Evolutionary conservation across 257 asterid genomes (phyloP).

Genomic region (Fraxinus pennsylvanica): DNA sequence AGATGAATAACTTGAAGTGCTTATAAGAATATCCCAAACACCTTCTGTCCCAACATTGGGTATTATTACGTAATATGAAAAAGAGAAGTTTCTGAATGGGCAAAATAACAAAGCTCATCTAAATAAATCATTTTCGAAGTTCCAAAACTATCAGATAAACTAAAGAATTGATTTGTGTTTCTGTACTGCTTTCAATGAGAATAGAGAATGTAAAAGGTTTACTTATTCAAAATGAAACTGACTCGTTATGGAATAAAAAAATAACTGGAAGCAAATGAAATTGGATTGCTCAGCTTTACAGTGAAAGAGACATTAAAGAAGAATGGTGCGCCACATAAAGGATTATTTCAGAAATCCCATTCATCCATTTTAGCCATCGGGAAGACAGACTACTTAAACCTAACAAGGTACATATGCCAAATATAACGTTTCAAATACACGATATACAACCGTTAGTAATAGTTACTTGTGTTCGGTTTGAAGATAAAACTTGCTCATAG

Average conservation of each 20-base stretch:
- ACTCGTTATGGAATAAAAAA: slow-evolving; percentile 8
- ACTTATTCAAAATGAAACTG: background rate
- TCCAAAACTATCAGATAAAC: background rate
- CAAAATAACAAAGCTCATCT: slow-evolving; percentile 4
- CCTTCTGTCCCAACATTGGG: slow-evolving; percentile 12
- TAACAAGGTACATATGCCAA: background rate
- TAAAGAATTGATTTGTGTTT: background rate
- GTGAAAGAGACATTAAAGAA: slow-evolving; percentile 1
- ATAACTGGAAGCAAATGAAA: slow-evolving; percentile 7
- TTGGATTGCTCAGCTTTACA: background rate
- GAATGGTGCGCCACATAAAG: slow-evolving; percentile 1
- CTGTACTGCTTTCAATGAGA: slow-evolving; percentile 9
- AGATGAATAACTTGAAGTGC: background rate
- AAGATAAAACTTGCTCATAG: slow-evolving; percentile 80
- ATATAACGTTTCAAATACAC: slow-evolving; percentile 4
- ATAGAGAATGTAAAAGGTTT: background rate
- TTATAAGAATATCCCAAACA: background rate
- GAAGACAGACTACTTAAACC: slow-evolving; percentile 6
- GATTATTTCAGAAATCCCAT: slow-evolving; percentile 10
- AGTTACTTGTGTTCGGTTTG: slow-evolving; percentile 68
- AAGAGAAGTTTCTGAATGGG: background rate
- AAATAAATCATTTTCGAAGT: background rate
- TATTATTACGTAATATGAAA: background rate
- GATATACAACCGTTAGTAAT: slow-evolving; percentile 3
- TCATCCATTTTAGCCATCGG: slow-evolving; percentile 18